A percentile compares a stretch with the other conserved stretches of the same genome.
phyloP scores from a whole-genome alignment of 1,139 yeast species.

The Geotrichum restrictum region DNA sequence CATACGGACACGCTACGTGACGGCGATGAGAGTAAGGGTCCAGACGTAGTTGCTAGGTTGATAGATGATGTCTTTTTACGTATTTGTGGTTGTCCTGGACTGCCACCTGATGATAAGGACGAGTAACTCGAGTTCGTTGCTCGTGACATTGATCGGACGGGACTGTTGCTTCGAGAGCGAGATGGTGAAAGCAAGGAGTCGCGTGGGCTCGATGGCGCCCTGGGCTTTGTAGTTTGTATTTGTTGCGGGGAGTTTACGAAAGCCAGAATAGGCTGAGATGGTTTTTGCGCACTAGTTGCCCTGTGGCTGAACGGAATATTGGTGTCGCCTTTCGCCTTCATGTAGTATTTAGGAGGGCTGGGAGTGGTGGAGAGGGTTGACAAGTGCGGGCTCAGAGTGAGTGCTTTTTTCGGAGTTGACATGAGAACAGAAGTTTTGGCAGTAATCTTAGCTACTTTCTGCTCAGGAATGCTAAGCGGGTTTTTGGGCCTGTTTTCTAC shows the following conservation, averaged over 20 bases:
- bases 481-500: constrained; percentile 10
- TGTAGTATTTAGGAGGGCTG: constrained; percentile 19
- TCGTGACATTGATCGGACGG: constrained; percentile 10
- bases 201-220: constrained; percentile 6
- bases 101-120: neutral
- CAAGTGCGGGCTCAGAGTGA: constrained; percentile 7
- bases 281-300: constrained; percentile 9
- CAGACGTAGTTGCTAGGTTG: constrained; percentile 1
- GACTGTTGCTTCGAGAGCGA: constrained; percentile 13
- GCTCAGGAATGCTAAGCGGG: constrained; percentile 14
- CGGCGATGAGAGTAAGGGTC: constrained; percentile 5
- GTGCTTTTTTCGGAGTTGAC: constrained; percentile 8
- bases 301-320: constrained; percentile 19
- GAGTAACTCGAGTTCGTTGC: neutral
- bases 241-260: constrained; percentile 19
- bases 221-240: constrained; percentile 19
- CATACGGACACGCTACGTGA: constrained; percentile 9
- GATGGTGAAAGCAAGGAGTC: constrained; percentile 5
- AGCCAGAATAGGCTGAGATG: constrained; percentile 13
- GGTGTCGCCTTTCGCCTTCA: constrained; percentile 17
- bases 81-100: constrained; percentile 1
- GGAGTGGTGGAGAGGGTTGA: neutral
- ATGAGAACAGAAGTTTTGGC: neutral
- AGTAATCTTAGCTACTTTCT: neutral
- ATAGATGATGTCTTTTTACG: constrained; percentile 12